Conservation (phyloP, 2,329 filamentous ascomycete species). For the Plectosphaerella plurivora region DNA sequence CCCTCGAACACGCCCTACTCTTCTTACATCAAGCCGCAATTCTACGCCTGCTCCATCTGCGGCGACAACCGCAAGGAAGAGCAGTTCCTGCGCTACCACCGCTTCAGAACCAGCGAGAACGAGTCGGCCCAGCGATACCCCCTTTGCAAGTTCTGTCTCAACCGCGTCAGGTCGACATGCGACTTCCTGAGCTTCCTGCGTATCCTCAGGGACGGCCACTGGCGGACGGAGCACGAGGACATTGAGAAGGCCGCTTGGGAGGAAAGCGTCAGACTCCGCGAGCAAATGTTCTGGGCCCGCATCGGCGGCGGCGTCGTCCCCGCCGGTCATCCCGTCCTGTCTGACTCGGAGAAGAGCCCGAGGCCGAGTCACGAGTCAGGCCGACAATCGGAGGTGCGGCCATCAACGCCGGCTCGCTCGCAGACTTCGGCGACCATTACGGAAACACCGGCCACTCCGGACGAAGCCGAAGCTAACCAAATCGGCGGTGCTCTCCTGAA, state of each 20-base stretch:
- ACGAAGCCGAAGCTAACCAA: not conserved
- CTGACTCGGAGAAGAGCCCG: slow-evolving; percentile 10
- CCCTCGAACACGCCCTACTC: slow-evolving; percentile 52
- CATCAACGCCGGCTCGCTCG: not conserved
- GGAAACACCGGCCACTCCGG: not conserved
- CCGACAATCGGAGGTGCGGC: not conserved
- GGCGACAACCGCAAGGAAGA: slow-evolving; percentile 74
- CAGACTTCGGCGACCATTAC: not conserved
- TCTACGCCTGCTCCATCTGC: slow-evolving; percentile 77
- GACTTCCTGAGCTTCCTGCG: slow-evolving; percentile 90
- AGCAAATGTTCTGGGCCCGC: slow-evolving; percentile 96
- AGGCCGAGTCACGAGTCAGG: slow-evolving; percentile 10
- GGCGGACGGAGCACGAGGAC: slow-evolving; percentile 77
- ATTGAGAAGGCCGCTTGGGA: slow-evolving; percentile 91
- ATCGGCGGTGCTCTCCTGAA: not conserved
- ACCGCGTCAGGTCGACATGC: slow-evolving; percentile 79
- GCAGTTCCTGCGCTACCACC: slow-evolving; percentile 71
- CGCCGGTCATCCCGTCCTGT: slow-evolving; percentile 27
- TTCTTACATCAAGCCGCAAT: slow-evolving; percentile 45
- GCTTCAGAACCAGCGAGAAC: slow-evolving; percentile 83
- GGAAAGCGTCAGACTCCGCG: slow-evolving; percentile 81
- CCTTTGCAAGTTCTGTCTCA: slow-evolving; percentile 83
- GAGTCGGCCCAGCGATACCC: slow-evolving; percentile 86
- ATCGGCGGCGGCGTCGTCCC: slow-evolving; percentile 90
- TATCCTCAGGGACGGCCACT: slow-evolving; percentile 88